Evolutionary conservation across 331 rosid species (phyloP), one percentile per base, ranked within the genome.

Genomic region (Prunus yedoensis): DNA sequence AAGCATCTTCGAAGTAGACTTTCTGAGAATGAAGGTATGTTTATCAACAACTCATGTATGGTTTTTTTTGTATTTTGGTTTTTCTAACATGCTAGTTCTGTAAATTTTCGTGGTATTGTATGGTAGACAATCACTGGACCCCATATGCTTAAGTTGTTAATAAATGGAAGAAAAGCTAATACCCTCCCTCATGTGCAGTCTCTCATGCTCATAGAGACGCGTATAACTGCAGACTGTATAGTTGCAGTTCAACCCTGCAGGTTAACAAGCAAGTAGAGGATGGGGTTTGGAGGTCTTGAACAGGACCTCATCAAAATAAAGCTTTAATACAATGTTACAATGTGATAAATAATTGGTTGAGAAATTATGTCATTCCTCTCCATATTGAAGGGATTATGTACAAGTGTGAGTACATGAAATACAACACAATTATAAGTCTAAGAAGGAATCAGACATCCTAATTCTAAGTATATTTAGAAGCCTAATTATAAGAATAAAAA

Each of bases 1-100:
- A 94, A 66, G 83, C 88, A 58, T 88, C 97, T 94, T 63, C 91
- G 73, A 52, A 91, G 95, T 85, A 87, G 97, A 79, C 97, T 94
- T 83, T 86, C 96, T 82, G 89, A 85, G 73, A 84, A 78, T 84
- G 97, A 94, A 90, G 91, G 96, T 89, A 78, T 60, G 64, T 23
- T 64, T 65, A 52, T 71, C 20, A 62, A 58, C 65, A 79, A 67
- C 47, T 62, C 66, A 62, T 67, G 80, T 61, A 51, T 74, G 64
- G 9, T 8, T 50, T 23, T 1, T 56, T 16, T 17, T 9, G 14
- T 50, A 67, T 4, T 1, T 18, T 51, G 2, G 11, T 58, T 3
- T 73, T 46, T 14, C 56, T 30, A 43, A 54, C 61, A 28, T 41
- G 32, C 68, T 10, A 11, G 23, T 64, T 69, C 15, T 59, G 6